phyloP scores from a whole-genome alignment of 1,284 basidiomycete genomes.

The Clitocybe nebularis region DNA sequence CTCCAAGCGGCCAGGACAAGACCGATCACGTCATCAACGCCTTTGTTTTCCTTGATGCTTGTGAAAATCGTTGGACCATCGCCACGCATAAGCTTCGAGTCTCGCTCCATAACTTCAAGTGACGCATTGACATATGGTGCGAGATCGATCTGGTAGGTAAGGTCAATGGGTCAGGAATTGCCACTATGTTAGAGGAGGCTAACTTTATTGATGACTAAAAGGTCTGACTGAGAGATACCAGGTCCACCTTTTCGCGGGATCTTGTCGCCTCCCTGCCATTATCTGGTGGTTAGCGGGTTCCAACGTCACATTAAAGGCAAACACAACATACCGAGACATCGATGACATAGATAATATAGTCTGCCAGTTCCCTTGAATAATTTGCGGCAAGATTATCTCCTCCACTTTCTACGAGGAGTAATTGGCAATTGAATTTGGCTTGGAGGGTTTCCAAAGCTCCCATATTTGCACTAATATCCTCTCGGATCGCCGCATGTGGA shows the following conservation, averaged over 20 bases:
- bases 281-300: slow-evolving; percentile 2
- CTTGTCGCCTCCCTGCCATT: slow-evolving; percentile 85
- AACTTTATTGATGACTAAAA: slow-evolving; percentile 94
- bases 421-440: slow-evolving; percentile 79
- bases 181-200: too few species aligned
- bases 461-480: slow-evolving; percentile 97
- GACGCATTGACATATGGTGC: slow-evolving; percentile 93
- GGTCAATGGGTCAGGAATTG: too few species aligned
- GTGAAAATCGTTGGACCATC: slow-evolving; percentile 93
- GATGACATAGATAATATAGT: slow-evolving; percentile 96
- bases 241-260: slow-evolving; percentile 98
- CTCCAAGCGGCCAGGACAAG: slow-evolving; percentile 87
- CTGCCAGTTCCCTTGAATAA: slow-evolving; percentile 93
- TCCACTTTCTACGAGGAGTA: slow-evolving; percentile 92
- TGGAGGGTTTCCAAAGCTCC: slow-evolving; percentile 95
- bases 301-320: neutral
- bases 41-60: slow-evolving; percentile 77
- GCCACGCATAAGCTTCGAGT: slow-evolving; percentile 91
- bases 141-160: slow-evolving; percentile 88
- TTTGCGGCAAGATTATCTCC: slow-evolving; percentile 97
- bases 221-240: slow-evolving; percentile 92
- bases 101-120: slow-evolving; percentile 91
- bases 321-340: slow-evolving; percentile 62
- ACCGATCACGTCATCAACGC: slow-evolving; percentile 80
- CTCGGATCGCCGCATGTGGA: slow-evolving; percentile 93